Percentiles rank a stretch among this genome's conserved stretches.
phyloP scores from a whole-genome alignment of 495 filamentous ascomycete genomes.

The Aspergillus conjunctus region DNA sequence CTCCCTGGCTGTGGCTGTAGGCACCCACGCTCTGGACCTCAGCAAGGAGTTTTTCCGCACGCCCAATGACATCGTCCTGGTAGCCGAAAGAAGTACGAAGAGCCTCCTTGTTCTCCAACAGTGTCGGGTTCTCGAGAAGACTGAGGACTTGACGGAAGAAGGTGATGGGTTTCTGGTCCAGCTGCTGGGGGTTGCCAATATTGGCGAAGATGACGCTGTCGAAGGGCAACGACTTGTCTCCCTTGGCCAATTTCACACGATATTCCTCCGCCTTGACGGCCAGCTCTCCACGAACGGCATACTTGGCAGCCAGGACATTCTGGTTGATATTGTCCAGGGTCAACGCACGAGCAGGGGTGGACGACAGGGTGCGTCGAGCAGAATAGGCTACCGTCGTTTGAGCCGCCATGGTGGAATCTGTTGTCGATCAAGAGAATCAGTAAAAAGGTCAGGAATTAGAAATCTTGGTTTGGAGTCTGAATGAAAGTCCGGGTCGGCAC shows the following conservation, averaged over 20 bases:
- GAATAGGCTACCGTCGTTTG: slow-evolving; percentile 35
- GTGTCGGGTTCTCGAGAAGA: slow-evolving; percentile 82
- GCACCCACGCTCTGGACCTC: slow-evolving; percentile 90
- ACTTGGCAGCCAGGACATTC: slow-evolving; percentile 80
- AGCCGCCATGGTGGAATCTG: slow-evolving; percentile 35
- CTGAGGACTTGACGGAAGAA: slow-evolving; percentile 98
- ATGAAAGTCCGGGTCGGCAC: slow-evolving; percentile 5
- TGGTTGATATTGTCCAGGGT: slow-evolving; percentile 90
- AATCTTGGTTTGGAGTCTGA: neutral
- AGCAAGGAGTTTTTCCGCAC: slow-evolving; percentile 75
- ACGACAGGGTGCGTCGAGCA: slow-evolving; percentile 58
- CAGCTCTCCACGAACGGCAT: slow-evolving; percentile 95
- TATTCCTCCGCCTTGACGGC: slow-evolving; percentile 89
- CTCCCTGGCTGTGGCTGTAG: slow-evolving; percentile 93
- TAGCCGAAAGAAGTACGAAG: slow-evolving; percentile 71
- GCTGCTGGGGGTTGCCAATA: slow-evolving; percentile 98
- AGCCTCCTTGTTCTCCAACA: slow-evolving; percentile 76
- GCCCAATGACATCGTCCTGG: slow-evolving; percentile 82
- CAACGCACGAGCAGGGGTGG: slow-evolving; percentile 59
- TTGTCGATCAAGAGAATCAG: neutral
- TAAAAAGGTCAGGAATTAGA: no score
- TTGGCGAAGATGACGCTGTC: slow-evolving; percentile 91
- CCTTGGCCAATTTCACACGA: slow-evolving; percentile 65
- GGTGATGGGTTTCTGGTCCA: slow-evolving; percentile 97
- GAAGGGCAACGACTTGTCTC: slow-evolving; percentile 74